Base-by-base conservation (phyloP, 1,139 yeast species). In the Martiniozyma asiatica region DNA sequence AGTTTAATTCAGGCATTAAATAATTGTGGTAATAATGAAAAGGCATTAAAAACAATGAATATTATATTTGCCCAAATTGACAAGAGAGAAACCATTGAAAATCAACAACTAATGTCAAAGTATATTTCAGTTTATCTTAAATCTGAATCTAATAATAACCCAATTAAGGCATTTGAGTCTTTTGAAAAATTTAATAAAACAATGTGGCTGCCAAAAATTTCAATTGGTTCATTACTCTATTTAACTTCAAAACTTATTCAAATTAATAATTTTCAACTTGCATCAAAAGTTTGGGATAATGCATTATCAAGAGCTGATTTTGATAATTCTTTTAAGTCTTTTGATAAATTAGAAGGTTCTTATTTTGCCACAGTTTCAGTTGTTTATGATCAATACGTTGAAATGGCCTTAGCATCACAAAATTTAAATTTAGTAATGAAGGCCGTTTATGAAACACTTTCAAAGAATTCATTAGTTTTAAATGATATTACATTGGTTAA, bases 1-100 rank as follows among this genome's bases (percentile, higher is more conserved):
- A 50, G 59, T 26, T 50, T 73, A 37, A 58, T 76, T 22, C 60
- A 70, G 25, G 59, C 75, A 2, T 56, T 76, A 34, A 59, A 72
- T 7, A 54, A 56, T 35, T 67, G 68, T 27, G 64, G 63, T 26
- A 68, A 73, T 40, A 41, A 61, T 24, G 55, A 59, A 4, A 43
- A 63, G 22, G 75, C 84, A 1, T 63, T 76, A 1, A 61, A 65
- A 38, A 63, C 75, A 33, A 54, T 78, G 43, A 80, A 76, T 34
- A 25, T 36, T 14, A 36, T 50, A 4, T 24, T 53, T 8, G 25
- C 30, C 6, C 29, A 37, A 6, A 32, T 40, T n/a, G 44, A 43
- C 18, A 34, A 42, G 14, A 38, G 39, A 24, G 12, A 31, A 8
- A 21, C 24, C 13, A 8, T 24, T 20, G 34, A 37, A 11, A 21